Percentiles rank a stretch among this genome's conserved stretches.
Conservation (phyloP, 108 stramenopile species). For the Pseudonitzschia multistriata region DNA sequence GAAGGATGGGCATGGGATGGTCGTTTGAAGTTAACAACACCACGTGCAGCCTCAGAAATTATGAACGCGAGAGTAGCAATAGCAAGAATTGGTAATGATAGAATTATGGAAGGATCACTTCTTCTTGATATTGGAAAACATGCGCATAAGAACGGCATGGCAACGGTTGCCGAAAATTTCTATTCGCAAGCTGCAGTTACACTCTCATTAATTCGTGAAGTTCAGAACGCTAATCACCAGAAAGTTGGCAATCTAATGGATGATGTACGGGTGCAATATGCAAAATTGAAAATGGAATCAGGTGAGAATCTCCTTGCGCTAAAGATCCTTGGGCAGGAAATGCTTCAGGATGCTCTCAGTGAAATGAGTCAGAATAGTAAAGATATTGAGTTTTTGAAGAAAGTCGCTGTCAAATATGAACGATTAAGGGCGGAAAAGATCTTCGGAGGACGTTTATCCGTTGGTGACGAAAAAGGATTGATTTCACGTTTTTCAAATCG, state of each 20-base stretch:
- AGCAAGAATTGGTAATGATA: conserved; percentile 55
- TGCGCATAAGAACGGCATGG: conserved; percentile 62
- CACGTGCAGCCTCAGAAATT: conserved; percentile 36
- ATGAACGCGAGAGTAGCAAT: conserved; percentile 69
- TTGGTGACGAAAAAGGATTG: conserved; percentile 13
- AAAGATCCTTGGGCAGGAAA: conserved; percentile 59
- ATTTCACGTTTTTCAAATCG: conserved; percentile 45
- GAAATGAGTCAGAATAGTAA: conserved; percentile 24
- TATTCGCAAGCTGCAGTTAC: conserved; percentile 66
- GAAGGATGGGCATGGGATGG: conserved; percentile 53
- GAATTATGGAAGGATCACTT: conserved; percentile 60
- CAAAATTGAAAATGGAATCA: conserved; percentile 71
- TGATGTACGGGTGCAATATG: conserved; percentile 62
- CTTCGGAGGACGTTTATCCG: neutral
- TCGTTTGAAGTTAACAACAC: conserved; percentile 36
- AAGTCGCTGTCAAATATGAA: conserved; percentile 25
- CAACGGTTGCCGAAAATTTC: conserved; percentile 59
- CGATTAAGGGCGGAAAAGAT: neutral
- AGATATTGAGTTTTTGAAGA: conserved; percentile 12
- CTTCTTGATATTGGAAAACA: conserved; percentile 68
- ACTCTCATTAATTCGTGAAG: conserved; percentile 16
- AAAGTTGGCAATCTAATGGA: conserved; percentile 31
- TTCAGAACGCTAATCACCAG: conserved; percentile 16
- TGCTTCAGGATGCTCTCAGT: conserved; percentile 21
- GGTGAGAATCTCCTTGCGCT: conserved; percentile 66